Base-by-base conservation (phyloP, 306 rosid genomes). In the Leucaena leucocephala region DNA sequence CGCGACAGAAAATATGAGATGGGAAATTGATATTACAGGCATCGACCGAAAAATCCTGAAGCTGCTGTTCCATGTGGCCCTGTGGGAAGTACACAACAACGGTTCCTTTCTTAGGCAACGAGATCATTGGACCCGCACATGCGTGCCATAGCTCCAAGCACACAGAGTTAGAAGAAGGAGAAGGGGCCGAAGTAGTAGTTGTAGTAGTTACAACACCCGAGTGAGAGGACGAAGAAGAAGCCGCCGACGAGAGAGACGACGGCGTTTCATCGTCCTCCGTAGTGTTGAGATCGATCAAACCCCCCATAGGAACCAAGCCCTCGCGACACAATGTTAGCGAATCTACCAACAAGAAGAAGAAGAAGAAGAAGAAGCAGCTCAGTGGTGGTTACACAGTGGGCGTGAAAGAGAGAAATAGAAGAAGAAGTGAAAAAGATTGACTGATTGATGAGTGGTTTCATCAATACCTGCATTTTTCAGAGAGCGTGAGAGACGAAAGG, bases 131-230 rank as follows among this genome's bases (percentile, higher is more conserved):
- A 3, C 99, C 99, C 0, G 99, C 99, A 83, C 98, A 96, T 0
- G 99, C 99, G 79, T 96, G 99, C 99, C 98, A 96, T 4, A 96
- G 91, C 84, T 96, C 99, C 91, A 96, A 82, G 86, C 99, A 93
- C 74, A 93, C 93, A 27, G 22, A 0, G 21, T 16, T 54, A 40
- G 85, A 4, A 59, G 85, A 42, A 42, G 27, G 27, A 27, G 84
- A 14, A 65, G 74, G 78, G 68, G 81, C 81, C 50, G 81, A 84
- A 76, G 61, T 82, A 40, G 44, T 6, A 27, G 1, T 27, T 4
- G 42, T 6, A 50, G 58, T 50, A 54, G 21, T 54, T 54, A 45
- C 83, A 65, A 86, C 76, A 10, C 88, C 89, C 0, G 96, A 89
- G 17, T 80, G 89, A 69, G 88, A 83, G 22, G 93, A 81, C 2